Evolutionary conservation across 805 yeast species (phyloP), one percentile per base, ranked within the genome.

Genomic region (Vanderwaltozyma polyspora): DNA sequence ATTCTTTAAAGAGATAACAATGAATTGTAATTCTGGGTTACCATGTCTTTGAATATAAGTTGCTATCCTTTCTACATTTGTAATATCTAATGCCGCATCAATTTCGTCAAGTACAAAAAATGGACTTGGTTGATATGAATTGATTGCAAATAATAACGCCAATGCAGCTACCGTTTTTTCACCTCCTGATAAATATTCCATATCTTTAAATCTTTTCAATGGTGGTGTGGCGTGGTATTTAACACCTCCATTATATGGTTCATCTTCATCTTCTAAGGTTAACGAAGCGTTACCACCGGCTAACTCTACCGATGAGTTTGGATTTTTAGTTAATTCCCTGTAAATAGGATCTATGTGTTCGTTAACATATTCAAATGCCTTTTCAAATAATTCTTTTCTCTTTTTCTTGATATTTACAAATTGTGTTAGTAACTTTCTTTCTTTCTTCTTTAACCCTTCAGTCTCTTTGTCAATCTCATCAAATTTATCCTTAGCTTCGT

Each of bases 171-270:
- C 79, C 2, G 96, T 83, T 53, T 87, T 86, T 53, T 91, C 98
- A 36, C 98, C 98, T 35, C 98, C 98, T 1, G 95, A 85, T 16
- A 91, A 66, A 36, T 82, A 71, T 38, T 84, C 94, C 84, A 91
- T 86, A 44, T 84, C 95, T 44, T 89, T 70, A 56, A 86, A 91
- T 45, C 95, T 67, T 50, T 91, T 91, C 74, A 82, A 71, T 8
- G 97, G 97, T 1, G 97, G 97, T 80, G 86, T 86, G 1, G 95
- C 95, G 55, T 85, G 91, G 48, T 84, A 91, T 46, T 76, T 80
- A 29, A 86, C 68, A 2, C 97, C 98, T 0, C 76, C 73, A 22
- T 71, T 57, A 48, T 78, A 91, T 3, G 97, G 96, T 45, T 83
- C 94, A 40, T 84, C 94, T 40, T 79, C 91, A 47, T 85, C 87